Percentiles rank a stretch among this genome's conserved stretches.
Evolutionary conservation across 176 grass and related monocot species (phyloP).

Genomic region (Oryza brachyantha): DNA sequence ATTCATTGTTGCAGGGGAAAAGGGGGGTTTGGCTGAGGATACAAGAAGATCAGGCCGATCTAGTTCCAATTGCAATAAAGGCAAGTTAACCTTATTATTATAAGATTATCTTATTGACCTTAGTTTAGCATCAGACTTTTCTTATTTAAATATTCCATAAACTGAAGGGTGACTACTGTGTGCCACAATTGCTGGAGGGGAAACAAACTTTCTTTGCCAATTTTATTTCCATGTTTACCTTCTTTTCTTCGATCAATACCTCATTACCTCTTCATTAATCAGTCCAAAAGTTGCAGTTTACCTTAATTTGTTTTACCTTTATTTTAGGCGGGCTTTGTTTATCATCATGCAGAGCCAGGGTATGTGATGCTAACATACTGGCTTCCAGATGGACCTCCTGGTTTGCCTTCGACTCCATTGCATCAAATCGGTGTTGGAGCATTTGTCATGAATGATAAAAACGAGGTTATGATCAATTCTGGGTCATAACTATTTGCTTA

Average conservation of each 20-base stretch:
- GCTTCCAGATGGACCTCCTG: constrained; percentile 56
- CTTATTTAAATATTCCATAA: background rate
- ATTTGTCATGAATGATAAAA: constrained; percentile 63
- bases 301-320: background rate
- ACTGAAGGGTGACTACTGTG: background rate
- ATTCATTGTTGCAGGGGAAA: constrained; percentile 47
- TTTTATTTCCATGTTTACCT: background rate
- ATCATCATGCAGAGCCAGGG: constrained; percentile 69
- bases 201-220: background rate
- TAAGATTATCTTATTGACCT: background rate
- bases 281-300: background rate
- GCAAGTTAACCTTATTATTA: constrained; percentile 25
- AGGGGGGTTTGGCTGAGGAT: constrained; percentile 64
- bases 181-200: background rate
- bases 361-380: constrained; percentile 69
- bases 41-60: constrained; percentile 55
- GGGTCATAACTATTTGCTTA: background rate
- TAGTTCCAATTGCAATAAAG: constrained; percentile 62
- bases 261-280: background rate
- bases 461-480: constrained; percentile 41
- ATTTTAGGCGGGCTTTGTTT: constrained; percentile 52
- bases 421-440: constrained; percentile 73
- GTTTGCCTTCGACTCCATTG: constrained; percentile 60
- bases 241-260: background rate
- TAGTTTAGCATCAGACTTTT: background rate